phyloP scores from a whole-genome alignment of 352 stramenopile genomes.

The Phytophthora multivora region DNA sequence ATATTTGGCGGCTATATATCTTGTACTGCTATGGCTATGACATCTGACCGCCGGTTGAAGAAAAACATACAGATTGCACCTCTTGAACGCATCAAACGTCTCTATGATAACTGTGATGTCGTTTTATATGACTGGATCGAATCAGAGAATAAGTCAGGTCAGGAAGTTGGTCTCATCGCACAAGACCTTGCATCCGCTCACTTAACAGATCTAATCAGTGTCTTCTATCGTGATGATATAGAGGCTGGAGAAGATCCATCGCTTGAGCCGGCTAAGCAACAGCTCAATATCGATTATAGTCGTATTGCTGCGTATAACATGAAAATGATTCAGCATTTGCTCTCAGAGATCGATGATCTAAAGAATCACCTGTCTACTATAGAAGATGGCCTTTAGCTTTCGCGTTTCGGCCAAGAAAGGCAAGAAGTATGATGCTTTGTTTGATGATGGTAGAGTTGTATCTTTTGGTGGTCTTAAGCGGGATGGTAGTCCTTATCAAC shows the following conservation, averaged over 20 bases:
- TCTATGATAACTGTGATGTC: background rate
- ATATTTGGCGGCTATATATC: no score
- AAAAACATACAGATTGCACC: no score
- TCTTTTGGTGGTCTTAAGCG: no score
- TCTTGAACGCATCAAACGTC: no score
- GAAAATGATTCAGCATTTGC: conserved; percentile 13
- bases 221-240: conserved; percentile 18
- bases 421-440: no score
- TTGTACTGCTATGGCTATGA: no score
- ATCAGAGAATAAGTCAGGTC: conserved; percentile 1
- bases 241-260: background rate
- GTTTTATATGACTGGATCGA: conserved; percentile 11
- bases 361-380: background rate
- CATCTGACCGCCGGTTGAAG: no score
- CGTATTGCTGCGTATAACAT: conserved; percentile 12
- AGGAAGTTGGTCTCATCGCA: conserved; percentile 14
- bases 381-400: no score
- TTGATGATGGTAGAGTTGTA: no score
- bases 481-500: no score
- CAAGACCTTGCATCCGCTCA: conserved; percentile 10
- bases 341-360: conserved; percentile 11
- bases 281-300: conserved; percentile 14
- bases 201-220: conserved; percentile 2
- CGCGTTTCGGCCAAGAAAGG: no score
- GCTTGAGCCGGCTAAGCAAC: background rate